Conservation (phyloP, 1,139 yeast genomes). For the Nadsonia starkeyi-henricii region DNA sequence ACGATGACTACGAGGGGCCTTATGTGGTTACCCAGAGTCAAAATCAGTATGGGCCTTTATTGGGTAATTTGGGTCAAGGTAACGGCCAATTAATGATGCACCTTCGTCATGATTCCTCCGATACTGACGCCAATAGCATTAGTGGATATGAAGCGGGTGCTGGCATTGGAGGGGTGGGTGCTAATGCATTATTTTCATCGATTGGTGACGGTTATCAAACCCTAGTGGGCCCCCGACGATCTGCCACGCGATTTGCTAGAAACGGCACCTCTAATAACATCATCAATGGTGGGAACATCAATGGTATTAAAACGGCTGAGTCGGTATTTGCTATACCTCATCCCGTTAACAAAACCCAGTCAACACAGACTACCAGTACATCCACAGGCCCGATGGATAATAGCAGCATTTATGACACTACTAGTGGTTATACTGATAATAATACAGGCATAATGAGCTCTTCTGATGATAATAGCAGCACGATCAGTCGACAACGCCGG, state of each 20-base stretch:
- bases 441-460: no score
- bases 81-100: background rate
- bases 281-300: no score
- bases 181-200: background rate
- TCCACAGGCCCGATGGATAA: constrained; percentile 3
- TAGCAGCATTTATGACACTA: constrained; percentile 3
- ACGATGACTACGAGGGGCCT: background rate
- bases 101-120: background rate
- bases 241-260: background rate
- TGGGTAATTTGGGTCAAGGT: background rate
- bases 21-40: no score
- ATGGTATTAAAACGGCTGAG: no score
- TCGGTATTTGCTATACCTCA: no score
- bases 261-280: no score
- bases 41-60: background rate
- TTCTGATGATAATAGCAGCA: constrained; percentile 1
- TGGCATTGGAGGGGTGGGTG: no score
- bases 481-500: constrained; percentile 1
- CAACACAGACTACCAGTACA: constrained; percentile 1
- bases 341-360: constrained; percentile 3
- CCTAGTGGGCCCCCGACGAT: background rate
- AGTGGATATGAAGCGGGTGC: no score
- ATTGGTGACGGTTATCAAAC: background rate
- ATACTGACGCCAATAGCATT: no score
- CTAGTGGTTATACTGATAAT: background rate